Conservation (phyloP, 1,139 yeast species). For the Hansenula lynferdii region DNA sequence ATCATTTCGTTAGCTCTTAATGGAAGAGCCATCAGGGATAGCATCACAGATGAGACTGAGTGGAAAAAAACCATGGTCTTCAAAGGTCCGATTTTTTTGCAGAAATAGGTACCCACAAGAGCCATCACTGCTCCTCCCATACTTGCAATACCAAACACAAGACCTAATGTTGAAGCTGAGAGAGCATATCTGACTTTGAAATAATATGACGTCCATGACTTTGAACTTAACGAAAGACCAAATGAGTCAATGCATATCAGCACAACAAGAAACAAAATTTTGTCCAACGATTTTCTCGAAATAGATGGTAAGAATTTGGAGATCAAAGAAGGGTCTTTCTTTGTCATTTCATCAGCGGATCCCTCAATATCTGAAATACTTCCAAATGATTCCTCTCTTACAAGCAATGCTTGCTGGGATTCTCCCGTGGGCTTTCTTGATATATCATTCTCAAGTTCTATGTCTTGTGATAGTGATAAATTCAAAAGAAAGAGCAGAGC, state of each 20-base stretch:
- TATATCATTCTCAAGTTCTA: conserved; percentile 40
- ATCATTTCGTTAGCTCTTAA: conserved; percentile 25
- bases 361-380: no score
- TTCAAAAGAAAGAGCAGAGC: conserved; percentile 47
- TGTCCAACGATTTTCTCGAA: conserved; percentile 11
- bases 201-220: conserved; percentile 41
- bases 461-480: conserved; percentile 45
- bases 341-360: no score
- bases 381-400: no score
- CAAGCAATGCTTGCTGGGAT: no score
- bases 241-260: conserved; percentile 40
- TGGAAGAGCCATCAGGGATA: conserved; percentile 39
- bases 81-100: conserved; percentile 40
- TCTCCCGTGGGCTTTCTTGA: no score
- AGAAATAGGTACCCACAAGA: conserved; percentile 36
- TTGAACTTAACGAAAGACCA: conserved; percentile 40
- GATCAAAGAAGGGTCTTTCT: no score
- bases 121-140: conserved; percentile 38
- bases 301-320: conserved; percentile 10
- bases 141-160: conserved; percentile 36
- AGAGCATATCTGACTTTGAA: conserved; percentile 33
- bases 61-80: conserved; percentile 42
- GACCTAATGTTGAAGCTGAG: conserved; percentile 33
- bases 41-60: conserved; percentile 36
- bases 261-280: conserved; percentile 32